Base-by-base conservation (phyloP, 495 filamentous ascomycete species). In the Penicillium paxilli region DNA sequence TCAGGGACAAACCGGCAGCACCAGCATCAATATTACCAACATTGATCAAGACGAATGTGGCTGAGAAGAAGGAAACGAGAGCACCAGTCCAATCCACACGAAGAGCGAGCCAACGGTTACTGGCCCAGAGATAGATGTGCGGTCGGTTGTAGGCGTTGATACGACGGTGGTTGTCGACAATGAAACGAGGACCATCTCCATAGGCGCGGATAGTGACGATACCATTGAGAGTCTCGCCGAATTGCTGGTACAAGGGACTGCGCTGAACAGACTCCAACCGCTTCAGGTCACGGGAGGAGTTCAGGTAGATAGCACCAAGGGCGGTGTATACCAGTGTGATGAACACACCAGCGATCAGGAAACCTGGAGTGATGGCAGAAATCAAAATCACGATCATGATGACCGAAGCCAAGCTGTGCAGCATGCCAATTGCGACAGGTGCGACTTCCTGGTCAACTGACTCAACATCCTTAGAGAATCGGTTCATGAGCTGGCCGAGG, bases 171-270 rank as follows among this genome's bases (percentile, higher is more conserved):
- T 99, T 99, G 62, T 99, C 95, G 20, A 93, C 80, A 55, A 96
- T 87, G 67, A 98, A 99, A 28, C 95, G 85, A 52, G 89, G 81
- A 61, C 96, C 91, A 65, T 97, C 94, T 28, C 92, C 90, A 69
- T 98, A 99, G 16, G 95, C 95, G 63, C 95, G 87, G 59, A 99
- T 99, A 1, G 95, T 99, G n/a, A 92, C 91, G 52, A 98, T 90
- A 38, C 95, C 95, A 46, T 85, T 91, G 16, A 99, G 78, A 0
- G 95, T 98, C 75, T 99, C 95, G 48, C 95, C 93, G 60, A 99
- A 98, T 62, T 97, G 94, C 70, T 99, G 95, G 71, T 96, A 99
- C 23, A 99, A 79, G 3, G 95, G 95, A 69, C 92, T 96, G 49
- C 93, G 79, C 64, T 97, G 90, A 9, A 97, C 86, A 17, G 95